Conservation (phyloP, 768 basidiomycete genomes). For the Boletus subcaerulescens region DNA sequence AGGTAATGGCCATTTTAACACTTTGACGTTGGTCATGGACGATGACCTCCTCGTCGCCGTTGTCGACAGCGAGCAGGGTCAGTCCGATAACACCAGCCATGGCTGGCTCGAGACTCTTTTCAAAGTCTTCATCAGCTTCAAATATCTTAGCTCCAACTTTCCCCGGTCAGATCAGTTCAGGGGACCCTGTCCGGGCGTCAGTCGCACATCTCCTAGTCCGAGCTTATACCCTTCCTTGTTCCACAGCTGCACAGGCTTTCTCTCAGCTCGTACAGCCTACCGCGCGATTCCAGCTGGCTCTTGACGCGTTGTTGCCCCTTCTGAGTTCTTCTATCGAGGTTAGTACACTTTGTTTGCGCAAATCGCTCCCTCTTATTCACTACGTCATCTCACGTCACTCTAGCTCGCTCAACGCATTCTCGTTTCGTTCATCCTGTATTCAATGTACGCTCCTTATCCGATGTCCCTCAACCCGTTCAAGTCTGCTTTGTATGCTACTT, state of each 20-base stretch:
- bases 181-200: conserved; percentile 52
- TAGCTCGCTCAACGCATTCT: conserved; percentile 74
- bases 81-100: conserved; percentile 18
- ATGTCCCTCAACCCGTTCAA: conserved; percentile 82
- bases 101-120: conserved; percentile 34
- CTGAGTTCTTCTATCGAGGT: conserved; percentile 61
- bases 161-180: conserved; percentile 32
- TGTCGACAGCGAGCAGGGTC: conserved; percentile 32
- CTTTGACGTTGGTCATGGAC: conserved; percentile 23
- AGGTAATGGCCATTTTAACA: neutral
- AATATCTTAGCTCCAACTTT: conserved; percentile 35
- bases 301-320: conserved; percentile 76
- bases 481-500: conserved; percentile 64
- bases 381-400: conserved; percentile 8
- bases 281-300: conserved; percentile 78
- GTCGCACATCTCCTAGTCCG: conserved; percentile 64
- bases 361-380: conserved; percentile 17
- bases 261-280: conserved; percentile 71
- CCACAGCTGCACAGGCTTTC: conserved; percentile 73
- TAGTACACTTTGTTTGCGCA: conserved; percentile 23
- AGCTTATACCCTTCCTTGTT: conserved; percentile 71
- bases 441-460: conserved; percentile 76
- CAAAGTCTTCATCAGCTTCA: conserved; percentile 32
- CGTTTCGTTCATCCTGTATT: conserved; percentile 76
- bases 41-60: conserved; percentile 34